A percentile compares a stretch with the other conserved stretches of the same genome.
Evolutionary conservation across 768 basidiomycete genomes (phyloP).

Genomic region (Suillus fuscotomentosus): DNA sequence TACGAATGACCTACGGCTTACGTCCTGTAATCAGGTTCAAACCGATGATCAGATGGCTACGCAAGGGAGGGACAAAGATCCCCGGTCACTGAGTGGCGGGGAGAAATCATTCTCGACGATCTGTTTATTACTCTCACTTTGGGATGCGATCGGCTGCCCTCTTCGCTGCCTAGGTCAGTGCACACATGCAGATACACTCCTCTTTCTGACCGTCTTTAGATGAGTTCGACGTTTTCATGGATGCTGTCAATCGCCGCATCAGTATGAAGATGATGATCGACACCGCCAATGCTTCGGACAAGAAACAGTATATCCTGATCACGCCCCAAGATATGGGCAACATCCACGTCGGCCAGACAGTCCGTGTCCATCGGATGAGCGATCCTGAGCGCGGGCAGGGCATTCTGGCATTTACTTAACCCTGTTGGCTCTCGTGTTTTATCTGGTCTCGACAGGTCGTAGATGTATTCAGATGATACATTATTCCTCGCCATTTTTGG

Average conservation of each 20-base stretch:
- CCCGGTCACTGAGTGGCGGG: conserved; percentile 85
- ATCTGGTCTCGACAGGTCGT: background rate
- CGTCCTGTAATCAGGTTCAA: conserved; percentile 51
- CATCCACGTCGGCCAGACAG: conserved; percentile 61
- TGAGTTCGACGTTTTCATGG: conserved; percentile 99
- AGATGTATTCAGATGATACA: background rate
- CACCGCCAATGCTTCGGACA: conserved; percentile 81
- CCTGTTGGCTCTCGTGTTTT: background rate
- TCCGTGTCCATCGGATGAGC: conserved; percentile 74
- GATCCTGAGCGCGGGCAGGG: conserved; percentile 75
- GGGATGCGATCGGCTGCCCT: conserved; percentile 95
- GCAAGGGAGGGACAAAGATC: conserved; percentile 76
- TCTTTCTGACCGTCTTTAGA: conserved; percentile 44
- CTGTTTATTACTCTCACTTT: conserved; percentile 88
- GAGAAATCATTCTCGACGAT: conserved; percentile 98
- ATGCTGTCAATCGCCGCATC: conserved; percentile 86
- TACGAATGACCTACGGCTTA: background rate
- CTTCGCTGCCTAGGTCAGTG: conserved; percentile 81
- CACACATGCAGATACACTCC: background rate
- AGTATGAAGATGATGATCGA: conserved; percentile 98
- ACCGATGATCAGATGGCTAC: conserved; percentile 76
- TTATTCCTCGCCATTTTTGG: background rate
- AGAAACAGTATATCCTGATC: conserved; percentile 93
- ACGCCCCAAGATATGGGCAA: conserved; percentile 93
- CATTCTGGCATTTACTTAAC: conserved; percentile 35